These are phyloP conservation scores for Hortiboletus campestris DNA, from an alignment of 768 basidiomycete species.

Conservation along the genomic window DNA sequence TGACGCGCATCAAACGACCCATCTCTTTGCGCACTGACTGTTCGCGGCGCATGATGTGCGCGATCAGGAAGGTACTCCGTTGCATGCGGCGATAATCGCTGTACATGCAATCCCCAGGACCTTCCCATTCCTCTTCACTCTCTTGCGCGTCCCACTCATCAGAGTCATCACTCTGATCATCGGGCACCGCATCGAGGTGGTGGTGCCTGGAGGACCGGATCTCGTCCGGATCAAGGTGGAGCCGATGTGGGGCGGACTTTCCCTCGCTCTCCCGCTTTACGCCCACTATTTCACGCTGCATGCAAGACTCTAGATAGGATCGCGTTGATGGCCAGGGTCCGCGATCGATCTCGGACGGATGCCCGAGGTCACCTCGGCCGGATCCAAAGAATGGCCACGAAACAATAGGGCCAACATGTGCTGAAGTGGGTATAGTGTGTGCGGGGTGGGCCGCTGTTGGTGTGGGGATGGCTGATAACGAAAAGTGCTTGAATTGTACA, in stretches of 20 bases:
- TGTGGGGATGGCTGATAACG: slow-evolving; percentile 12
- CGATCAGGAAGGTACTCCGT: slow-evolving; percentile 72
- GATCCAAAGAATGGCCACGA: slow-evolving; percentile 93
- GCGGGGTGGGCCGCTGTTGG: not conserved
- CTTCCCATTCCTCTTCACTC: slow-evolving; percentile 74
- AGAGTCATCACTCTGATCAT: slow-evolving; percentile 71
- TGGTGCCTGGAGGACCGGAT: slow-evolving; percentile 71
- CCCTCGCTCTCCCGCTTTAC: slow-evolving; percentile 79
- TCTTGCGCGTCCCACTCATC: slow-evolving; percentile 80
- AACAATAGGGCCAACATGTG: slow-evolving; percentile 75
- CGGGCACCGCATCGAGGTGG: slow-evolving; percentile 61
- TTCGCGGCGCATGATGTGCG: slow-evolving; percentile 65
- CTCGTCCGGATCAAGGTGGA: slow-evolving; percentile 82
- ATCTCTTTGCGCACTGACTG: slow-evolving; percentile 66
- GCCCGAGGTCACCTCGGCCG: slow-evolving; percentile 67
- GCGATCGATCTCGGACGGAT: slow-evolving; percentile 70
- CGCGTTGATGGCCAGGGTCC: slow-evolving; percentile 69
- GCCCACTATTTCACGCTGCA: slow-evolving; percentile 67
- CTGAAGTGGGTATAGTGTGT: slow-evolving; percentile 20
- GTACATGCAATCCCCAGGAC: slow-evolving; percentile 76
- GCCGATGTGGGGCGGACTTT: slow-evolving; percentile 66
- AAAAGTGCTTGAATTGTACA: slow-evolving; percentile 19
- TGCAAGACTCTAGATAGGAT: slow-evolving; percentile 65
- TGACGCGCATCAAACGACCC: slow-evolving; percentile 64
- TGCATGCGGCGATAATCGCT: slow-evolving; percentile 81